A percentile compares a stretch with the other conserved stretches of the same genome.
These are phyloP conservation scores for Talaromyces sp. DNA, from an alignment of 2,329 filamentous ascomycete species.

Conservation along the genomic window DNA sequence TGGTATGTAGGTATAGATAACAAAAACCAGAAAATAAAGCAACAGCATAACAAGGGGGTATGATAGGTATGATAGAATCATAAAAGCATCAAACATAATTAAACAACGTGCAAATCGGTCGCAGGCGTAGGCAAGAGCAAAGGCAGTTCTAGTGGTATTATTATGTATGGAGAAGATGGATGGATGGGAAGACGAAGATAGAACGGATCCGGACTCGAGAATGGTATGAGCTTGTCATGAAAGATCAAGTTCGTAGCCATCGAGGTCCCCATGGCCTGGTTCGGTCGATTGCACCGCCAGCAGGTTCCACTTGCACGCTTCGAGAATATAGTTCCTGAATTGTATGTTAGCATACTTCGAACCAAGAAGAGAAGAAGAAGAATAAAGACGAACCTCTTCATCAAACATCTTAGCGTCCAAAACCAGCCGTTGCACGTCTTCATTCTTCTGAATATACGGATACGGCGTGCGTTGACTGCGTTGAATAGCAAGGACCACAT, in stretches of 20 bases:
- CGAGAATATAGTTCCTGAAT: constrained; percentile 59
- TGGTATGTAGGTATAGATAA: neutral
- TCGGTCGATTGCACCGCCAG: constrained; percentile 36
- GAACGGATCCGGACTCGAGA: neutral
- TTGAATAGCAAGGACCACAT: constrained; percentile 86
- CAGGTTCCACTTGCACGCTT: constrained; percentile 56
- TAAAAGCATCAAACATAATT: constrained; percentile 15
- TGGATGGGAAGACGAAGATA: neutral
- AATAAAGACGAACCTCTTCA: constrained; percentile 62
- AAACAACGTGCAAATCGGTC: neutral
- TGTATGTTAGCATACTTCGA: constrained; percentile 10
- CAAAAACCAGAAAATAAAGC: neutral
- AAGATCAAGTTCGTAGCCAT: constrained; percentile 21
- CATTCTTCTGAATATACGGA: constrained; percentile 66
- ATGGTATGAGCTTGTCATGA: neutral
- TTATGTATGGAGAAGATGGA: neutral
- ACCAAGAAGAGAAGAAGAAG: neutral
- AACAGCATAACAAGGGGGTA: constrained; percentile 13
- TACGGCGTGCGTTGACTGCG: constrained; percentile 86
- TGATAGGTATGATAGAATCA: constrained; percentile 17
- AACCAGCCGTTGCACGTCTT: constrained; percentile 70
- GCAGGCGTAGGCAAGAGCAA: neutral
- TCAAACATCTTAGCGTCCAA: constrained; percentile 77
- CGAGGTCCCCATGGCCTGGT: constrained; percentile 42
- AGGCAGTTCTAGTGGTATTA: constrained; percentile 3